Evolutionary conservation across 1,284 basidiomycete species (phyloP).

Genomic region (Boletellus dicymbophilus): DNA sequence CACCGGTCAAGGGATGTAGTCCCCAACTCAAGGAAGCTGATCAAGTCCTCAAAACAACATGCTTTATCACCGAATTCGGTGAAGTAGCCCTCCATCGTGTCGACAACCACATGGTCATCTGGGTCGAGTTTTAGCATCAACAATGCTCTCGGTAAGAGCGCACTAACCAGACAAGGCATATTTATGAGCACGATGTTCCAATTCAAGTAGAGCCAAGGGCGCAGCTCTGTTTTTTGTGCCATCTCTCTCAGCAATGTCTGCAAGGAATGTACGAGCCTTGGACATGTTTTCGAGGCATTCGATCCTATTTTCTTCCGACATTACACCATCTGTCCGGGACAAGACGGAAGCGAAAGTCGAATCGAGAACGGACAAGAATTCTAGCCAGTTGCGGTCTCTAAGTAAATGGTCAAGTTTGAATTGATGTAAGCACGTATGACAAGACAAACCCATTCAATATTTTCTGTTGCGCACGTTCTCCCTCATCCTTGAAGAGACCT

Average conservation of each 20-base stretch:
- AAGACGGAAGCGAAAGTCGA: conserved; percentile 54
- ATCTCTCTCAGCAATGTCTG: conserved; percentile 57
- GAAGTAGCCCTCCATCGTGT: conserved; percentile 68
- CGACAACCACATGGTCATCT: conserved; percentile 48
- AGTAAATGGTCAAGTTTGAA: conserved; percentile 10
- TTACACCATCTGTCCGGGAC: conserved; percentile 22
- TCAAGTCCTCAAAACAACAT: conserved; percentile 85
- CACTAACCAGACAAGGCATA: conserved; percentile 48
- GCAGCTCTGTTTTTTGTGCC: conserved; percentile 73
- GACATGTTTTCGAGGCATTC: conserved; percentile 40
- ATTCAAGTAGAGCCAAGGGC: conserved; percentile 67
- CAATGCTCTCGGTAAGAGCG: conserved; percentile 20
- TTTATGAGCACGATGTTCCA: conserved; percentile 58
- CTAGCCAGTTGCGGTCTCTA: conserved; percentile 86
- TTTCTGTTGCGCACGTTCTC: conserved; percentile 52
- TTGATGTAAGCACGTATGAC: neutral
- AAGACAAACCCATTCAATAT: conserved; percentile 56
- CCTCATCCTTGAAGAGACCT: conserved; percentile 60
- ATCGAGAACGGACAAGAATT: conserved; percentile 74
- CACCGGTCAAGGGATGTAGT: conserved; percentile 50
- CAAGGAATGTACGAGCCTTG: conserved; percentile 56
- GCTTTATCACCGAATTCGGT: conserved; percentile 75
- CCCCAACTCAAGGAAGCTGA: conserved; percentile 57
- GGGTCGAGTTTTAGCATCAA: conserved; percentile 7
- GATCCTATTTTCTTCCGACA: conserved; percentile 32